Base-by-base conservation (phyloP, 805 yeast species). In the Candida chauliodis region DNA sequence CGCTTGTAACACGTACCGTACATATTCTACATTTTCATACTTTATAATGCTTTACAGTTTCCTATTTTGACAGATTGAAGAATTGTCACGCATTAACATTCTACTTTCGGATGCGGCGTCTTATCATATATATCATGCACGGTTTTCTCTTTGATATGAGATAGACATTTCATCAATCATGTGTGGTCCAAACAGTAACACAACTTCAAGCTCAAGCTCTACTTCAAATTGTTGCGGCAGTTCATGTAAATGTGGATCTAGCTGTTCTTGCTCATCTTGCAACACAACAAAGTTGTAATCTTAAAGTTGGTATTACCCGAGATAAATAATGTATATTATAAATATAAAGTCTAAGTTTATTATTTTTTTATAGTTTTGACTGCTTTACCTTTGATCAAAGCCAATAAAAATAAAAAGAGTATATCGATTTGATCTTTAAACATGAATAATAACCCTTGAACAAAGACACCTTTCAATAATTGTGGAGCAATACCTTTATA, bases 401-500 rank as follows among this genome's bases (percentile, higher is more conserved):
- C 46, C 49, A 68, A 58, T 41, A 68, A 55, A 23, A 55, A 43
- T 38, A 67, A 50, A 38, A 68, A 68, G 8, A 64, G 42, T 51
- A 57, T 45, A 57, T 69, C 77, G 36, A 78, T 55, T 55, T 81
- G 86, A 49, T 84, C 93, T 59, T 79, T 84, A 61, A 81, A 83
- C 81, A 83, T 84, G 54, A 87, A 83, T 50, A 87, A 68, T 43
- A 87, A 66, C 0, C 95, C 95, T 59, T 87, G 95, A 4, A 86
- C 95, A 30, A 87, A 59, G 2, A 86, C 81, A 1, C 93, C 95
- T 66, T 87, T 87, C 27, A 79, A 57, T 41, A 87, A 68, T 57
- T 87, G 95, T 5, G 95, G 95, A 2, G 78, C 74, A 21, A 87
- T 51, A 2, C 95, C 95, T 63, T 81, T 85, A 78, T 87, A 87